Evolutionary conservation across 371 early-diverging fungal genomes (phyloP).

Genomic region (Ordospora colligata): DNA sequence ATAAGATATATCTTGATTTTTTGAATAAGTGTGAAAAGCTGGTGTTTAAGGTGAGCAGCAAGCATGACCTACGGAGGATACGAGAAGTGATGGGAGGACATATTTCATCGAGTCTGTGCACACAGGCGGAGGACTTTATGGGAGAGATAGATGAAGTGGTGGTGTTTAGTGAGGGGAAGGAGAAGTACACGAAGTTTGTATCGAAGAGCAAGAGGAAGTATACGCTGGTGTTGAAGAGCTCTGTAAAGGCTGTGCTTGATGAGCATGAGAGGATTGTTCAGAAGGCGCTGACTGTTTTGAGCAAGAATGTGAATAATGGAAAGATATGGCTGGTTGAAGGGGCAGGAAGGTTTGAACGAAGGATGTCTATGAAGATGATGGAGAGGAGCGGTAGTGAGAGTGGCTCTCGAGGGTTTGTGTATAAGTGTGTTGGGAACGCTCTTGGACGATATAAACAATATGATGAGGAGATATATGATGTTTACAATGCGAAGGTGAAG

Average conservation of each 20-base stretch:
- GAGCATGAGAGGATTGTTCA: constrained; percentile 51
- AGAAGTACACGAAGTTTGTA: constrained; percentile 47
- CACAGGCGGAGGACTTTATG: constrained; percentile 4
- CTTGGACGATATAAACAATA: neutral
- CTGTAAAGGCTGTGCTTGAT: constrained; percentile 49
- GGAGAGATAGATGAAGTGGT: constrained; percentile 35
- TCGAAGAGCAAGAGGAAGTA: constrained; percentile 13
- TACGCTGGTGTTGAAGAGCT: constrained; percentile 55
- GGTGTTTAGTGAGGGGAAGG: constrained; percentile 36
- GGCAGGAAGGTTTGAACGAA: constrained; percentile 5
- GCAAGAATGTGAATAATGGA: constrained; percentile 28
- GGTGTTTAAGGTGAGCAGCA: constrained; percentile 53
- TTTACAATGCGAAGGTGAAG: constrained; percentile 45
- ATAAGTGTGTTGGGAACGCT: constrained; percentile 19
- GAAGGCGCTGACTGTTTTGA: constrained; percentile 28
- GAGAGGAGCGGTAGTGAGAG: constrained; percentile 6
- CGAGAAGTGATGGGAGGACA: constrained; percentile 47
- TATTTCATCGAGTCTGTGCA: constrained; percentile 38
- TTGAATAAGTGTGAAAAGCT: constrained; percentile 49
- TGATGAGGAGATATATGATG: constrained; percentile 42
- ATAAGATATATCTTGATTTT: constrained; percentile 52
- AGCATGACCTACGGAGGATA: constrained; percentile 58
- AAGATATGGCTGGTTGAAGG: neutral
- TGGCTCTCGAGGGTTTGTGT: constrained; percentile 22
- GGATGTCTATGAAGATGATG: constrained; percentile 14